phyloP scores from a whole-genome alignment of 148 eudicot genomes.

The Rhododendron williamsianum region DNA sequence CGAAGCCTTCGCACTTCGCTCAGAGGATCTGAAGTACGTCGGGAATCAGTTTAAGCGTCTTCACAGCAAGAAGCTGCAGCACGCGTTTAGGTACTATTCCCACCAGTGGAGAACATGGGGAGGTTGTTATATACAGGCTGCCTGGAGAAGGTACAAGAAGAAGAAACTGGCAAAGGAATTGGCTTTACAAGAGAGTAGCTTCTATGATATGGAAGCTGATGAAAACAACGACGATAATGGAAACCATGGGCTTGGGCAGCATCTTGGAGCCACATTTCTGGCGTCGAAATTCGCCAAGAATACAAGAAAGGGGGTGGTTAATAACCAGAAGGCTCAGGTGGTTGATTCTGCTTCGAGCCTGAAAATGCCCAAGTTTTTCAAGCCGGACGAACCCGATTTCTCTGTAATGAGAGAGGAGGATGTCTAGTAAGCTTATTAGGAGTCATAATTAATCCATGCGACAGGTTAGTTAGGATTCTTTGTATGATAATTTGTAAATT shows the following conservation, averaged over 20 bases:
- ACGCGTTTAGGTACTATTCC: slow-evolving; percentile 73
- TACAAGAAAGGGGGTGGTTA: slow-evolving; percentile 34
- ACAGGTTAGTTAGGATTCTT: neutral
- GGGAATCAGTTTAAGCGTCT: slow-evolving; percentile 73
- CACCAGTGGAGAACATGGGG: slow-evolving; percentile 93
- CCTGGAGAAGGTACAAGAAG: slow-evolving; percentile 63
- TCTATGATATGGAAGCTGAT: slow-evolving; percentile 5
- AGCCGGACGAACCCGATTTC: slow-evolving; percentile 73
- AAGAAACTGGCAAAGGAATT: slow-evolving; percentile 46
- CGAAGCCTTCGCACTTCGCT: slow-evolving; percentile 80
- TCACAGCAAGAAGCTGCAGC: slow-evolving; percentile 83
- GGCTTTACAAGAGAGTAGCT: slow-evolving; percentile 35
- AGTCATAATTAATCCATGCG: neutral
- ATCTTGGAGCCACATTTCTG: slow-evolving; percentile 51
- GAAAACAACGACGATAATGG: neutral
- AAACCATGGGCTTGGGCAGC: slow-evolving; percentile 5
- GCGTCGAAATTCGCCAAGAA: slow-evolving; percentile 63
- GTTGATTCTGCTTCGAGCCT: slow-evolving; percentile 26
- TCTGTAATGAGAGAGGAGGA: slow-evolving; percentile 19
- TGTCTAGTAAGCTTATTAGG: slow-evolving; percentile 8
- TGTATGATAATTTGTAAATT: neutral
- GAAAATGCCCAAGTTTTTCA: slow-evolving; percentile 54
- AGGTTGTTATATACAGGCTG: slow-evolving; percentile 66
- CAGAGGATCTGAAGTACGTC: slow-evolving; percentile 73
- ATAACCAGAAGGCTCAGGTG: slow-evolving; percentile 14